Evolutionary conservation across 1,139 yeast genomes (phyloP), one percentile per base, ranked within the genome.

Genomic region (Geotrichum klebahnii): DNA sequence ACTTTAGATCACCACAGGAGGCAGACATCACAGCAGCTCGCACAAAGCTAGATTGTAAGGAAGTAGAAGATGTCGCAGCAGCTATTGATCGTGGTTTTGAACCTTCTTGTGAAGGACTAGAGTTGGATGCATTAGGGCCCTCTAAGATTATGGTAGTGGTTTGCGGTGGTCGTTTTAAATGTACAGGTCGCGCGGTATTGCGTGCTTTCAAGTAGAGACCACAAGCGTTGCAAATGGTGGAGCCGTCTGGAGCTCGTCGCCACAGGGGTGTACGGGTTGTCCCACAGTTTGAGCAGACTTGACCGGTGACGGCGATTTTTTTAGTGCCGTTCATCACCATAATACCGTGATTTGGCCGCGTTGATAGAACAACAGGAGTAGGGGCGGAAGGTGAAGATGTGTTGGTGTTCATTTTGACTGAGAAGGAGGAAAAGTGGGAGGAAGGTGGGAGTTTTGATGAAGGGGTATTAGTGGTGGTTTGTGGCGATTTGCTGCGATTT

Each of bases 161-260:
- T 22, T 48, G 51, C 2, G 88, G 87, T 0, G 85, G 84, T 53
- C 84, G 72, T 58, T 84, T 84, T 61, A 85, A 68, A 60, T 80
- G 81, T 32, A 80, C 84, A 1, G 77, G 77, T n/a, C 77, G 64
- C 36, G 70, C 58, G 14, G 70, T 61, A 50, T 71, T 66, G 22
- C 75, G 60, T 19, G 76, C 75, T 54, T 71, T 70, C 42, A 70
- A 61, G 53, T 73, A 53, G 42, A 81, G 72, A 1, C 87, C 87
- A 62, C 87, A 81, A n/a, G 87, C 87, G 61, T 81, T 81, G 65
- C 87, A 81, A 38, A 81, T 79, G 41, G 78, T 73, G 16, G 82
- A 78, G 1, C 84, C 84, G 53, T 77, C 79, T 0, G 84, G 83
- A 3, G 85, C 82, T 44, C 87, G 66, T 46, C 87, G 71, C 87